Evolutionary conservation across 176 grass and related monocot genomes (phyloP), one percentile per base, ranked within the genome.

Genomic region (Pontederia crassipes): DNA sequence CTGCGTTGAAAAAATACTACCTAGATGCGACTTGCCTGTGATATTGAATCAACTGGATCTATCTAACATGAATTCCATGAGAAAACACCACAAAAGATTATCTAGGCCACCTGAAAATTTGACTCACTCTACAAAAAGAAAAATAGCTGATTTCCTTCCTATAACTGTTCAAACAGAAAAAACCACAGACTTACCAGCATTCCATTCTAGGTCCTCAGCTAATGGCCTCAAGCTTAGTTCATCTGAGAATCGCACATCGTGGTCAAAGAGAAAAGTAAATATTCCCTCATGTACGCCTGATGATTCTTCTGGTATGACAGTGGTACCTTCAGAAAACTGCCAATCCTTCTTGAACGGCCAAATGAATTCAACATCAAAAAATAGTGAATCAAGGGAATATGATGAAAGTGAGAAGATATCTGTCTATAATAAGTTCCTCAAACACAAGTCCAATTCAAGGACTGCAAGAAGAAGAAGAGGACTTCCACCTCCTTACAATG

Each of bases 391-490:
- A 72, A 49, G 46, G 54, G 68, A 51, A 45, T 58, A 53, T 74
- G 82, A 79, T 28, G 9, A 54, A 54, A 72, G 61, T 51, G 78
- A 46, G 53, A 12, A 62, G 56, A 49, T 66, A 50, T 53, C 59
- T 50, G 53, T 72, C 32, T 86, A 59, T 64, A 88, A 72, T 69
- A 88, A 72, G 58, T 86, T 88, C 46, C 74, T 69, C 32, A 98
- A 98, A 24, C 72, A 86, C 12, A 81, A 85, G 64, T 82, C 77
- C 61, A 13, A 75, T 8, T 66, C 71, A 61, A 92, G 83, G 78
- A 80, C 66, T 62, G 64, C 76, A 12, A 88, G 57, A 57, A 58
- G 18, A 50, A 57, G 49, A 35, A 54, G 58, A 73, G 56, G 77
- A 71, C 72, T 75, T 73, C 66, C 69, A 75, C 45, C 78, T 84